Base-by-base conservation (phyloP, 331 rosid species). In the Cydonia oblonga region DNA sequence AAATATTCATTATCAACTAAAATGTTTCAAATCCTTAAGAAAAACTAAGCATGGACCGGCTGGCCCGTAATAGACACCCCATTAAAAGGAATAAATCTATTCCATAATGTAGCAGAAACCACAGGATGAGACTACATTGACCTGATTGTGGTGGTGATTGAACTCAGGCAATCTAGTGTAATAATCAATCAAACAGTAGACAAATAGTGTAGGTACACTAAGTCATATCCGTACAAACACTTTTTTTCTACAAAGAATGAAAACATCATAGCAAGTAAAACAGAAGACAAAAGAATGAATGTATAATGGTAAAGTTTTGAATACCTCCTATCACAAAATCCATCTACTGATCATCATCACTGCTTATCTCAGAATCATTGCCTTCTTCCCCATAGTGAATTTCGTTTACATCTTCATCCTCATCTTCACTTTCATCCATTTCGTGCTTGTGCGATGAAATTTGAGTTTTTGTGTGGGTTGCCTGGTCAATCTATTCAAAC, bases 311-410 rank as follows among this genome's bases (percentile, higher is more conserved):
- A 56, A 38, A 40, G 13, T 60, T 70, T 70, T 71, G 44, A 29
- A 4, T 40, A 71, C 75, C 75, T 59, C 42, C 40, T 1, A 10
- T 59, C 54, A 11, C 7, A 26, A 80, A 76, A 46, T 52, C 64
- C 38, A 33, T 7, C 46, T 86, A 85, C 71, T 75, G 75, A 49
- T 87, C 90, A 28, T 82, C 85, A 38, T 89, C 97, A 19, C 88
- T 84, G 46, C 96, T 93, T 77, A 91, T 74, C 66, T 89, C 96
- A 68, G 97, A 93, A 73, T 84, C 96, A 68, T 81, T 81, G 28
- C 86, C 89, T 57, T 83, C 90, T 58, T 85, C 87, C 59, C 79
- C 87, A 13, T 71, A 88, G 77, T 86, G 77, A 70, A 81, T 76
- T 53, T 89, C 95, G 32, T 81, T 72, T 2, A 74, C 76, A 56